Base-by-base conservation (phyloP, 345 rosid species). In the Geranium rotundifolium region DNA sequence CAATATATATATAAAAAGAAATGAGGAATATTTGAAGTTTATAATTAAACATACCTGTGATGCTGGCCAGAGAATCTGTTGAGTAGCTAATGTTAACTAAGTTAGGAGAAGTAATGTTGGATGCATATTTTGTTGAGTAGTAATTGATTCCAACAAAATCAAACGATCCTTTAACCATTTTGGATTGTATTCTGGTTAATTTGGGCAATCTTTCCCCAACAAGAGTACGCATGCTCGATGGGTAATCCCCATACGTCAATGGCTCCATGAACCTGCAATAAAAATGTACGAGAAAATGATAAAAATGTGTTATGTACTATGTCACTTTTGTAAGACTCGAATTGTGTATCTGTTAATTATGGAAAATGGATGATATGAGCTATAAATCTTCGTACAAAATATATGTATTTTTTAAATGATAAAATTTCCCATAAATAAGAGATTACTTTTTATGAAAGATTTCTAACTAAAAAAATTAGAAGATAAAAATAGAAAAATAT, bases 231-330 rank as follows among this genome's bases (percentile, higher is more conserved):
- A 71, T 71, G 56, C 17, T 65, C 13, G 13, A 60, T 5, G 74
- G 74, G 15, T 65, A 71, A 54, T 65, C 63, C 9, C 73, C 73
- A 17, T 58, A 18, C 1, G 50, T 56, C 23, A 69, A 57, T 0
- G 73, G 68, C 27, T 61, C 69, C 69, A 71, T 56, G 46, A 31
- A 61, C 74, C 74, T 71, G 39, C 15, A n/a, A n/a, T n/a, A n/a
- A n/a, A n/a, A n/a, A n/a, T n/a, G n/a, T n/a, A n/a, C n/a, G n/a
- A n/a, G n/a, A n/a, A n/a, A n/a, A n/a, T n/a, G n/a, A n/a, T n/a
- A n/a, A n/a, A n/a, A n/a, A n/a, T n/a, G n/a, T n/a, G n/a, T n/a
- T n/a, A n/a, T n/a, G n/a, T n/a, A n/a, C n/a, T n/a, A n/a, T n/a
- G n/a, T n/a, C n/a, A n/a, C n/a, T n/a, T n/a, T n/a, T n/a, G n/a